These are phyloP conservation scores for Pachyrhizus erosus DNA, from an alignment of 306 rosid genomes.

Conservation along the genomic window DNA sequence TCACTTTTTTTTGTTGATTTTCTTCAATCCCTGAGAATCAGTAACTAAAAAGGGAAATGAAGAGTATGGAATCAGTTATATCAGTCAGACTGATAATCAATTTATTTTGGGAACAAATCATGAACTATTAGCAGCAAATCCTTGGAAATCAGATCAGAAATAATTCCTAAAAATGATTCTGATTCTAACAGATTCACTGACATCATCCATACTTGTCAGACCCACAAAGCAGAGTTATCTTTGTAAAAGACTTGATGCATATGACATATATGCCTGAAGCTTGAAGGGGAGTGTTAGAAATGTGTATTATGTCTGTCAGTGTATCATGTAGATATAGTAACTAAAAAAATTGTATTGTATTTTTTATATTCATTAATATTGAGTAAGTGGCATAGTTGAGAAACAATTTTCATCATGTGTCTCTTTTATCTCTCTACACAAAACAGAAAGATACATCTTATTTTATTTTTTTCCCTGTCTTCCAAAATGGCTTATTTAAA, in stretches of 20 bases:
- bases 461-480: background rate
- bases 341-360: background rate
- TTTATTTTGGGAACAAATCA: background rate
- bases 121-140: background rate
- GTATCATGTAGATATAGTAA: background rate
- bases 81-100: background rate
- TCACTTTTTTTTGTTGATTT: background rate
- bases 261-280: background rate
- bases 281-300: background rate
- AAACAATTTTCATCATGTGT: background rate
- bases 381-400: background rate
- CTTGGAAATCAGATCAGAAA: background rate
- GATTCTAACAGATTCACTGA: background rate
- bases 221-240: background rate
- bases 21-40: background rate
- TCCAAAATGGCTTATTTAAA: background rate
- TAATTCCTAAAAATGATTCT: background rate
- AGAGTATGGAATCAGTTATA: background rate
- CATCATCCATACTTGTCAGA: background rate
- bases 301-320: background rate
- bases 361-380: conserved; percentile 9
- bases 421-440: background rate
- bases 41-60: background rate
- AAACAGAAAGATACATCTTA: background rate
- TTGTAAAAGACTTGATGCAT: background rate